A percentile compares a stretch with the other conserved stretches of the same genome.
phyloP scores from a whole-genome alignment of 192 early-diverging fungal species.

The Gaertneriomyces sp. region DNA sequence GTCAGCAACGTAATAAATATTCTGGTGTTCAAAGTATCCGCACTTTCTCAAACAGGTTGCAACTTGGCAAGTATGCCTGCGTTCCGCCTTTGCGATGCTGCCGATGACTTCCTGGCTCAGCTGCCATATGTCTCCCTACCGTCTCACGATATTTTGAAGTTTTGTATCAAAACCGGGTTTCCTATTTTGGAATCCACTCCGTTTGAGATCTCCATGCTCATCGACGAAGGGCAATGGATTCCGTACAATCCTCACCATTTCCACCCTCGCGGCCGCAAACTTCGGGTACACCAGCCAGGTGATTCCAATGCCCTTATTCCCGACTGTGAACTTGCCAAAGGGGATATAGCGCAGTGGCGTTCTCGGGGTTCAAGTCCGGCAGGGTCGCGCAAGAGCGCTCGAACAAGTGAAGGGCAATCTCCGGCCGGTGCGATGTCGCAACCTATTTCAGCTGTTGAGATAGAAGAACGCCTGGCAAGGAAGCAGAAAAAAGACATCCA shows the following conservation, averaged over 20 bases:
- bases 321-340: slow-evolving; percentile 1
- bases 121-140: slow-evolving; percentile 4
- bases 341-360: not conserved
- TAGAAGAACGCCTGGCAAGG: not conserved
- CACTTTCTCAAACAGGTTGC: too few relatives aligned
- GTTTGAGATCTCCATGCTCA: slow-evolving; percentile 9
- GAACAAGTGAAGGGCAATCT: too few relatives aligned
- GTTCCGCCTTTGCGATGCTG: slow-evolving; percentile 7
- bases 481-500: not conserved
- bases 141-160: not conserved
- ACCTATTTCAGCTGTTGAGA: not conserved
- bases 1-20: too few relatives aligned
- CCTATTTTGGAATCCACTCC: too few relatives aligned
- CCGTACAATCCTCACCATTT: slow-evolving; percentile 6
- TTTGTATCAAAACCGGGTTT: not conserved
- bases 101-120: not conserved
- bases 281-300: slow-evolving; percentile 3
- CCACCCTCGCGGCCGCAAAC: slow-evolving; percentile 3
- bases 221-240: not conserved
- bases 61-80: too few relatives aligned
- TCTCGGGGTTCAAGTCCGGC: not conserved
- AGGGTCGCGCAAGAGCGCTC: too few relatives aligned
- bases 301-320: not conserved
- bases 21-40: too few relatives aligned
- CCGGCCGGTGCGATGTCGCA: not conserved